phyloP scores from a whole-genome alignment of 1,139 yeast genomes.

The Wickerhamomyces sp. region DNA sequence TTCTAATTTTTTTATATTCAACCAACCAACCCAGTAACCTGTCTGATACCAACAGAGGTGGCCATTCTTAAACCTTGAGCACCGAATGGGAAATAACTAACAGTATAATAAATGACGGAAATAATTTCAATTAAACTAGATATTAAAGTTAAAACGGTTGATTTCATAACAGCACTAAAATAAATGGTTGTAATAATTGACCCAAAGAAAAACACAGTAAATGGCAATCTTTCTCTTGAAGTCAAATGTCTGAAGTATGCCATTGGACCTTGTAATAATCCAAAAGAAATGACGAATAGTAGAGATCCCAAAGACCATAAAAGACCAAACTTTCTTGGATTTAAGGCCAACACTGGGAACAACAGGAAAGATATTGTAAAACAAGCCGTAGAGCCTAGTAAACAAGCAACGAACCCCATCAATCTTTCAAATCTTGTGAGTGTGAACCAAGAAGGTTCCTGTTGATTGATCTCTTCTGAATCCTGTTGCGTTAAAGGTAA shows the following conservation, averaged over 20 bases:
- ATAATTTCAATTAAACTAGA: conserved; percentile 74
- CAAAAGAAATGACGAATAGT: conserved; percentile 83
- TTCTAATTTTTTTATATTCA: not conserved
- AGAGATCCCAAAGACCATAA: conserved; percentile 92
- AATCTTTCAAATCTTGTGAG: conserved; percentile 76
- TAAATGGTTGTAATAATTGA: conserved; percentile 65
- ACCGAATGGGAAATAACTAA: conserved; percentile 95
- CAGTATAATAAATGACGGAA: conserved; percentile 82
- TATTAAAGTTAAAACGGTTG: conserved; percentile 71
- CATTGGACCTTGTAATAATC: conserved; percentile 86
- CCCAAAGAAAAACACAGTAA: conserved; percentile 74
- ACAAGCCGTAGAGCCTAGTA: conserved; percentile 72
- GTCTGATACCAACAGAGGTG: conserved; percentile 73
- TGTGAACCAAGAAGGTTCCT: conserved; percentile 56
- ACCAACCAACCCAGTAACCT: conserved; percentile 52
- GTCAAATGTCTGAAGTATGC: conserved; percentile 71
- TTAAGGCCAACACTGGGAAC: conserved; percentile 83
- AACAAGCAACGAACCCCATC: conserved; percentile 70
- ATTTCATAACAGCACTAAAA: conserved; percentile 51
- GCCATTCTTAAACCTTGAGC: conserved; percentile 83
- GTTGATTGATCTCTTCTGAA: conserved; percentile 32
- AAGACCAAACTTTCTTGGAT: conserved; percentile 86
- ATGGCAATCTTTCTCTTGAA: conserved; percentile 72
- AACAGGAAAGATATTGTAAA: conserved; percentile 77
- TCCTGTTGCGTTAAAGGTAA: conserved; percentile 52